Conservation (phyloP, 352 stramenopile genomes). For the Phytophthora brassicae region DNA sequence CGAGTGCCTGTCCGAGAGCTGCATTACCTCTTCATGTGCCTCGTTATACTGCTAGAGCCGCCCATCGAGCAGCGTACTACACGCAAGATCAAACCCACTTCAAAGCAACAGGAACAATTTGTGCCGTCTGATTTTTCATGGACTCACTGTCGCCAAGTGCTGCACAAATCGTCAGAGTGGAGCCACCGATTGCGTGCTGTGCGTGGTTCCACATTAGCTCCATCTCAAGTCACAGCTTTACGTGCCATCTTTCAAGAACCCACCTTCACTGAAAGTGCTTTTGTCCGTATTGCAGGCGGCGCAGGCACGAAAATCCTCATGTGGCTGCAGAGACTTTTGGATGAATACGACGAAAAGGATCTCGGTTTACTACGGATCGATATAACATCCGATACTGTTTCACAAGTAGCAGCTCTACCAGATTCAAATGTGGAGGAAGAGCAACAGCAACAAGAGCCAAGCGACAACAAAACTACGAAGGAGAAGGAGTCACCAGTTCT, state of each 20-base stretch:
- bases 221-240: conserved; percentile 51
- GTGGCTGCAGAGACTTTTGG: conserved; percentile 62
- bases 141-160: conserved; percentile 54
- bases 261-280: conserved; percentile 48
- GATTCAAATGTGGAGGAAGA: conserved; percentile 10
- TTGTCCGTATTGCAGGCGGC: conserved; percentile 49
- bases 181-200: conserved; percentile 42
- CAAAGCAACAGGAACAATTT: conserved; percentile 54
- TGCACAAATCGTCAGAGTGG: conserved; percentile 56
- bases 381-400: conserved; percentile 5
- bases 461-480: too few species aligned
- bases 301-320: conserved; percentile 64
- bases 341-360: conserved; percentile 58
- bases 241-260: conserved; percentile 68
- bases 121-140: conserved; percentile 64
- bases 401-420: conserved; percentile 1
- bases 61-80: conserved; percentile 38
- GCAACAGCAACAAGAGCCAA: conserved; percentile 5
- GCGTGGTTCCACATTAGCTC: conserved; percentile 37
- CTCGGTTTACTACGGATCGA: conserved; percentile 42
- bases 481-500: conserved; percentile 19
- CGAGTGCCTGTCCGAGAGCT: conserved; percentile 69
- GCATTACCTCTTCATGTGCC: conserved; percentile 79
- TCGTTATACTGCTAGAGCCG: conserved; percentile 68
- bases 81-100: conserved; percentile 37